phyloP scores from a whole-genome alignment of 2,329 filamentous ascomycete genomes.

The Eurotiales sp. region DNA sequence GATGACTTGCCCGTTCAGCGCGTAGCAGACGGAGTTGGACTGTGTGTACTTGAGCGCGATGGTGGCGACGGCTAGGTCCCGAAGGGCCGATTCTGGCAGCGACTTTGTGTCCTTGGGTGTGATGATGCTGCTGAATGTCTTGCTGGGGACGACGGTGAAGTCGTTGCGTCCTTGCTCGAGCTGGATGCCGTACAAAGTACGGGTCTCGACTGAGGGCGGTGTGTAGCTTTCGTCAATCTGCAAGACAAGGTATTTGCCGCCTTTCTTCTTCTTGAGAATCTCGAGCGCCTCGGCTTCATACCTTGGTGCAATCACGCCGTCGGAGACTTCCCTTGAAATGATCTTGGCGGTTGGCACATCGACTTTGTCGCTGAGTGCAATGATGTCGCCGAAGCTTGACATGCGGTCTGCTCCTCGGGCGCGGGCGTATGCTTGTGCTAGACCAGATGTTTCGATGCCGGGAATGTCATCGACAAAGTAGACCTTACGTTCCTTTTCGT shows the following conservation, averaged over 20 bases:
- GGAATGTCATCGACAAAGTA: constrained; percentile 97
- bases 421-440: constrained; percentile 93
- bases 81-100: constrained; percentile 75
- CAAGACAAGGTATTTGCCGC: constrained; percentile 90
- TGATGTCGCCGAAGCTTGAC: constrained; percentile 97
- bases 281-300: constrained; percentile 82
- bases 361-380: constrained; percentile 85
- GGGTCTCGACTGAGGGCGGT: constrained; percentile 69
- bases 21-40: constrained; percentile 98
- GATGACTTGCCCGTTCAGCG: constrained; percentile 86
- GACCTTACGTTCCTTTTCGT: constrained; percentile 84
- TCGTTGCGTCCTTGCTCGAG: constrained; percentile 93
- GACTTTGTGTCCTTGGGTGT: constrained; percentile 73
- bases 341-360: constrained; percentile 94
- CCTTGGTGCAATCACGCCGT: constrained; percentile 88
- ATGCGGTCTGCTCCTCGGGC: constrained; percentile 95
- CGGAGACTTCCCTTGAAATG: constrained; percentile 95
- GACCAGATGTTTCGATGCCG: constrained; percentile 76
- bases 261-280: constrained; percentile 97
- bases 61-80: constrained; percentile 90
- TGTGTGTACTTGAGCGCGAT: constrained; percentile 98
- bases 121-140: constrained; percentile 79
- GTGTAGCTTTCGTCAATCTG: constrained; percentile 88
- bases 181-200: constrained; percentile 85
- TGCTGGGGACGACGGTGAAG: constrained; percentile 72